Evolutionary conservation across 768 basidiomycete species (phyloP), one percentile per base, ranked within the genome.

Genomic region (Dendrothele bispora): DNA sequence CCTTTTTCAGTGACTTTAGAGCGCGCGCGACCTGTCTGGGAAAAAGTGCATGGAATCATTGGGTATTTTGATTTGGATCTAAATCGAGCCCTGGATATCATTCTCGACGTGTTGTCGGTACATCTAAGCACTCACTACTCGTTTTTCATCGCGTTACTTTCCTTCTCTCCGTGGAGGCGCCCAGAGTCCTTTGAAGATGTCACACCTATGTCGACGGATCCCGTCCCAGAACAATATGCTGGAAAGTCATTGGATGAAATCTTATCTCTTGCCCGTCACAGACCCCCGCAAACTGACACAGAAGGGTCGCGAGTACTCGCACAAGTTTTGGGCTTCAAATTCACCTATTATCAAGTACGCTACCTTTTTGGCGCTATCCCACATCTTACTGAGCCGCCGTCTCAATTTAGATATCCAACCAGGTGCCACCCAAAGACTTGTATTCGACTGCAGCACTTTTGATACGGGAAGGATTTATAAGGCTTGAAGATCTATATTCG

Each of bases 281-380:
- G 60, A 37, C 54, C 45, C 20, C 30, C 38, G 14, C 49, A 22
- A 15, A 52, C 57, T 32, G 57, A 60, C 12, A 55, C 59, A 4
- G 59, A 61, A 22, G 72, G 79, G 42, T 73, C 84, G 21, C 76
- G 80, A 42, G 86, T 91, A 18, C 69, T 91, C 47, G 86, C 91
- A 12, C 94, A 99, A 68, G 89, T 98, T 6, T 72, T 99, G 18
- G 97, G 97, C n/a, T 98, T 98, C 78, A 99, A 99, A 66, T 95
- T 97, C 58, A 77, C 80, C 7, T 84, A 86, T 62, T 95, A 95
- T 65, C 87, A 95, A 70, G 95, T 93, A 53, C 39, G 78, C 57
- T 37, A 2, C 24, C 14, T 12, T 40, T 21, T 20, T 14, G 12
- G 15, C 18, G 32, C 32, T 36, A 17, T 36, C 17, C 48, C 37